Base-by-base conservation (phyloP, 139 green algal genomes). In the Mesotaenium endlicherianum region DNA sequence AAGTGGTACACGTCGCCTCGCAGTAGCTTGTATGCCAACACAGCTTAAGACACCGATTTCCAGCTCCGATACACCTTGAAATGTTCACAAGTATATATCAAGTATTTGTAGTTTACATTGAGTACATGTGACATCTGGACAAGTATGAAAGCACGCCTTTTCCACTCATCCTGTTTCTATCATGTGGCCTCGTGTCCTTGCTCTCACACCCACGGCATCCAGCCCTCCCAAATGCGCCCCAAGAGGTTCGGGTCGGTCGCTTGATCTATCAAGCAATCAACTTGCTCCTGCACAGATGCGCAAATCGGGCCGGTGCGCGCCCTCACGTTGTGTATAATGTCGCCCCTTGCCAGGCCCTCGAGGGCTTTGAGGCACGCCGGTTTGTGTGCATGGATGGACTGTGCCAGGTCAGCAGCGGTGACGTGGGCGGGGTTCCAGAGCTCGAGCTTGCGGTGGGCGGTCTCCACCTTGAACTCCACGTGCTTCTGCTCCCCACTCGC, bases 221-320 rank as follows among this genome's bases (percentile, higher is more conserved):
- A 95, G 6, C 92, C 92, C 30, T 58, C 4, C 77, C 87, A 95
- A 3, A 81, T 84, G 6, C 87, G 80, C 1, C 85, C 89, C 14
- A 95, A 80, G 2, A 95, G 55, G 38, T 79, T 70, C 1, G 77
- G 75, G 70, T 95, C 92, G 11, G 87, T 92, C 1, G 92, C 92
- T 42, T 88, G 80, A n/a, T 93, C 90, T 11, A 95, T 82, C 50
- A 95, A 80, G 50, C 90, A 91, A 4, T 87, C 75, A 0, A 90
- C 89, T 70, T 93, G 88, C 3, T 90, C 80, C 49, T 90, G 81
- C 2, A 84, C 68, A n/a, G n/a, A n/a, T n/a, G n/a, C n/a, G n/a
- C n/a, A n/a, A n/a, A n/a, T n/a, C n/a, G n/a, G n/a, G n/a, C n/a
- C n/a, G n/a, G n/a, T n/a, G n/a, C n/a, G n/a, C n/a, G n/a, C n/a